Conservation (phyloP, 2,329 filamentous ascomycete species). For the Colletotrichum nymphaeae region DNA sequence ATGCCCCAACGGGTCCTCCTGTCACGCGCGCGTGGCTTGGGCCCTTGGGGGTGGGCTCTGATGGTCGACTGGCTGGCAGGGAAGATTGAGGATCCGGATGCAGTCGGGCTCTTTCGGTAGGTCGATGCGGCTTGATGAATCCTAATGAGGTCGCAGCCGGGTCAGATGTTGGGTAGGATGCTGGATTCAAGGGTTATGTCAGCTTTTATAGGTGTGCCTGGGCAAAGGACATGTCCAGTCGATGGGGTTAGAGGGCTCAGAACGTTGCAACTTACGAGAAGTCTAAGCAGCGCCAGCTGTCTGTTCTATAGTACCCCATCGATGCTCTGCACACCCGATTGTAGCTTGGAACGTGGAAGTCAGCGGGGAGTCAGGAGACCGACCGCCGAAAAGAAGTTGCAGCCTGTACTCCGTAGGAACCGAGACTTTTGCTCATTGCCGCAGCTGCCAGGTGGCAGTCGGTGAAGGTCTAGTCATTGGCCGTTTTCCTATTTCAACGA, state of each 20-base stretch:
- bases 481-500: conserved; percentile 30
- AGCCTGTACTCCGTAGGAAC: background rate
- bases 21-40: conserved; percentile 31
- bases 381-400: background rate
- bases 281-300: background rate
- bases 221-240: background rate
- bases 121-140: background rate
- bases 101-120: background rate
- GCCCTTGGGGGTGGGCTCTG: conserved; percentile 1
- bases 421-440: background rate
- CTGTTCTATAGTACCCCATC: background rate
- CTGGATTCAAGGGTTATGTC: conserved; percentile 7
- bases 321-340: background rate
- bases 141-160: conserved; percentile 2
- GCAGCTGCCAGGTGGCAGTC: conserved; percentile 25
- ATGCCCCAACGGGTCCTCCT: conserved; percentile 5
- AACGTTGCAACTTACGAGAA: background rate
- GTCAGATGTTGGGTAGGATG: conserved; percentile 4
- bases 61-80: conserved; percentile 10
- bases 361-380: background rate
- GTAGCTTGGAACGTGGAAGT: background rate
- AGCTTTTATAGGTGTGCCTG: background rate
- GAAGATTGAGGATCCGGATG: conserved; percentile 1
- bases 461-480: conserved; percentile 19
- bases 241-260: background rate